Percentiles rank a stretch among this genome's conserved stretches.
Conservation (phyloP, 75 land plant species). For the Cunninghamia lanceolata region DNA sequence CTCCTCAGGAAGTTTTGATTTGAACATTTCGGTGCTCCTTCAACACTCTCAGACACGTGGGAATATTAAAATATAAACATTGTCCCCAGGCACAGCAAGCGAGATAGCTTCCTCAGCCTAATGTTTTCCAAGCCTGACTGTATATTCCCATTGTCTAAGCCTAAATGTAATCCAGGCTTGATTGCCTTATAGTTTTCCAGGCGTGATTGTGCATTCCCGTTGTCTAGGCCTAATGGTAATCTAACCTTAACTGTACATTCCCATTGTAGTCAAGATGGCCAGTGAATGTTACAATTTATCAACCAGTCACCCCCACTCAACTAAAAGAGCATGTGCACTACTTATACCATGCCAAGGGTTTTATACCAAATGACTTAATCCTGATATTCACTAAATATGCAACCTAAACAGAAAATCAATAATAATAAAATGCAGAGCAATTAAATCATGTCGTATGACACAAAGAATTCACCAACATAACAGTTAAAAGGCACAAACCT, state of each 20-base stretch:
- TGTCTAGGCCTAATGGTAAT: background rate
- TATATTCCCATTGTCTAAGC: background rate
- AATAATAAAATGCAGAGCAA: background rate
- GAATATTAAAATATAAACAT: too few species aligned
- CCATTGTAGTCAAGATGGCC: background rate
- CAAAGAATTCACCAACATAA: background rate
- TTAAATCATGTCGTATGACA: background rate
- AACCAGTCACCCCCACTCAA: background rate
- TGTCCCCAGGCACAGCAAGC: too few species aligned
- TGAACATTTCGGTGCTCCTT: too few species aligned
- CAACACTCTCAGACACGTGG: too few species aligned
- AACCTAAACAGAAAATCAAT: background rate
- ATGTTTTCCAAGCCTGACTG: too few species aligned
- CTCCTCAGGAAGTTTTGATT: too few species aligned
- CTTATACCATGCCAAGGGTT: background rate
- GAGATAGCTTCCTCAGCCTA: background rate
- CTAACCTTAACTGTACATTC: background rate
- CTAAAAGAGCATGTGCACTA: background rate
- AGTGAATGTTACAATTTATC: background rate
- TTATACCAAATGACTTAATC: background rate
- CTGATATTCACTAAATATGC: background rate
- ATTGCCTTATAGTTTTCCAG: too few species aligned
- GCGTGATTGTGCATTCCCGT: background rate
- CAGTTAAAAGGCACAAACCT: slow-evolving; percentile 31
- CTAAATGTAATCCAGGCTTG: background rate